phyloP scores from a whole-genome alignment of 2,329 filamentous ascomycete genomes.

The Cercospora brassicicola region DNA sequence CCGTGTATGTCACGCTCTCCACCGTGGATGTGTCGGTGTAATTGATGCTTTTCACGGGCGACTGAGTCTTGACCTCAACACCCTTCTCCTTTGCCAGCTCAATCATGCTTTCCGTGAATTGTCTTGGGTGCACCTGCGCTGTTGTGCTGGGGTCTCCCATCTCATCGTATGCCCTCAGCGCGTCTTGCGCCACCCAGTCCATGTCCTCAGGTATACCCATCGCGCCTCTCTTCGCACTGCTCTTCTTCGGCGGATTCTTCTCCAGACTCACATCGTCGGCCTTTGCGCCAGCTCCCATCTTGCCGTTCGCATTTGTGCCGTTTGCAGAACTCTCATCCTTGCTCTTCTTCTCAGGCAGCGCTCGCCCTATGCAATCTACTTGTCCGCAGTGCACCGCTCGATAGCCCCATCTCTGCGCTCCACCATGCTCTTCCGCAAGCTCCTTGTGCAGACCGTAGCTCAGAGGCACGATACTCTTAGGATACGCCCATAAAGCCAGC shows the following conservation, averaged over 20 bases:
- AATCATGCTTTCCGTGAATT: slow-evolving; percentile 84
- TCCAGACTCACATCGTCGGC: slow-evolving; percentile 53
- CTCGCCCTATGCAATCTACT: slow-evolving; percentile 54
- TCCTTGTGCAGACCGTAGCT: slow-evolving; percentile 82
- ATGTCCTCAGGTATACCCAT: slow-evolving; percentile 72
- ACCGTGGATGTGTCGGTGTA: slow-evolving; percentile 53
- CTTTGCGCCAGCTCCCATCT: slow-evolving; percentile 23
- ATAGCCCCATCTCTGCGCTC: slow-evolving; percentile 82
- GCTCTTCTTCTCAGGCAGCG: slow-evolving; percentile 33
- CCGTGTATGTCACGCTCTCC: slow-evolving; percentile 61
- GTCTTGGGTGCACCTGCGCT: slow-evolving; percentile 88
- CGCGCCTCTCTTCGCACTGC: slow-evolving; percentile 55
- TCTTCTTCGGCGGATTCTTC: slow-evolving; percentile 48
- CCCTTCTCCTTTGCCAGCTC: slow-evolving; percentile 65
- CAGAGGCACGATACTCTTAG: slow-evolving; percentile 75
- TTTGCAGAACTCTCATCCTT: slow-evolving; percentile 32
- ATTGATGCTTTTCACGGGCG: slow-evolving; percentile 67
- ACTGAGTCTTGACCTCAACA: slow-evolving; percentile 61
- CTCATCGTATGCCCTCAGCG: slow-evolving; percentile 69
- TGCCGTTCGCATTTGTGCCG: slow-evolving; percentile 35
- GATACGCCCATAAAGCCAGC: slow-evolving; percentile 89
- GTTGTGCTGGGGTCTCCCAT: slow-evolving; percentile 83
- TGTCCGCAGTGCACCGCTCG: slow-evolving; percentile 73
- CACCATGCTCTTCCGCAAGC: slow-evolving; percentile 79
- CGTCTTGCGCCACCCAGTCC: slow-evolving; percentile 75